Evolutionary conservation across 2,329 filamentous ascomycete species (phyloP).

Genomic region (Orbilia brochopaga): DNA sequence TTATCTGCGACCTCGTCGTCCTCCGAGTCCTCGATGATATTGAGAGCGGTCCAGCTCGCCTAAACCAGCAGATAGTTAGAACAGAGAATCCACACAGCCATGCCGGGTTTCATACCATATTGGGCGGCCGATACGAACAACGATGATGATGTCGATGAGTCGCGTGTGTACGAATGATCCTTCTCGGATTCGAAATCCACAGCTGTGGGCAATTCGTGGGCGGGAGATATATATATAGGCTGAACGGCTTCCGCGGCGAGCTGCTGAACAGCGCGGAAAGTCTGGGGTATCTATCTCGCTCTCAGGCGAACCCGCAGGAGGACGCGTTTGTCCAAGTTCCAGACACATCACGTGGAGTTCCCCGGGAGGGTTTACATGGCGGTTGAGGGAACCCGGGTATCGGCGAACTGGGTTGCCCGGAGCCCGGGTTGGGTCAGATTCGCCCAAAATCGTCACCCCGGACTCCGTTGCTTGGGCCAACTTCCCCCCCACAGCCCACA

Average conservation of each 20-base stretch:
- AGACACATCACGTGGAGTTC: neutral
- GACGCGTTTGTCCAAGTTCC: slow-evolving; percentile 19
- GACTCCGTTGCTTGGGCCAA: neutral
- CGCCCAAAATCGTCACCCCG: neutral
- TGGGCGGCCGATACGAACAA: neutral
- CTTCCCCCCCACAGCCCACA: slow-evolving; percentile 2
- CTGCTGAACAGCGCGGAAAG: neutral
- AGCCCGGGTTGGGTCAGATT: neutral
- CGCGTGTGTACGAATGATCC: neutral
- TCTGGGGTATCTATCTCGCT: neutral
- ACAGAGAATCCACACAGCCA: neutral
- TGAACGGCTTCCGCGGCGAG: neutral
- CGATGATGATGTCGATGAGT: neutral
- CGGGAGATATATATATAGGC: neutral
- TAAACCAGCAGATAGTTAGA: slow-evolving; percentile 19
- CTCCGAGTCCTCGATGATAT: slow-evolving; percentile 90
- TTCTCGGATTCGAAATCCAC: neutral
- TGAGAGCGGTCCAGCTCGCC: slow-evolving; percentile 81
- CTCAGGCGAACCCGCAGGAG: slow-evolving; percentile 6
- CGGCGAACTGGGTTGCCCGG: slow-evolving; percentile 2
- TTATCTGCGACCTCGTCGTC: slow-evolving; percentile 91
- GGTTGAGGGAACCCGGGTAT: neutral
- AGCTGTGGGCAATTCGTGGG: neutral
- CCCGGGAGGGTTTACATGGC: neutral
- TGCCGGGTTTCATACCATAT: slow-evolving; percentile 20